Conservation (phyloP, 208 protist species). For the Acanthamoeba lenticulata region DNA sequence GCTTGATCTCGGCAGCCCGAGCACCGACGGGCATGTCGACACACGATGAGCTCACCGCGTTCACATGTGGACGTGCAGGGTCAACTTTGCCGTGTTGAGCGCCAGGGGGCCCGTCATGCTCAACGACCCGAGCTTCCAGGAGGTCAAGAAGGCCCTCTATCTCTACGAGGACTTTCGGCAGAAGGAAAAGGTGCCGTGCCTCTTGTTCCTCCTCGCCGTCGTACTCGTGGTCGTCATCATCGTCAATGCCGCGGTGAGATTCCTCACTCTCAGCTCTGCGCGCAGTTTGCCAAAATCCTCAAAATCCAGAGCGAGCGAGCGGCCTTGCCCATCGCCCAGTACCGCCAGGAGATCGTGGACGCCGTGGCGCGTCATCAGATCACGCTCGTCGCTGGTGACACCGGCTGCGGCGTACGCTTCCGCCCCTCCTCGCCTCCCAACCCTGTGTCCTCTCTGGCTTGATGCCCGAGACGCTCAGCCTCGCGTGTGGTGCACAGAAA, state of each 20-base stretch:
- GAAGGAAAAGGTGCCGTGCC: conserved; percentile 71
- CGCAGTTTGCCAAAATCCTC: conserved; percentile 23
- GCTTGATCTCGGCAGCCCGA: background rate
- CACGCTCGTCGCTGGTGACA: conserved; percentile 81
- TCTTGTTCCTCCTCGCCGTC: background rate
- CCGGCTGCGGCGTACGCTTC: conserved; percentile 74
- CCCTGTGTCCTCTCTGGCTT: conserved; percentile 48
- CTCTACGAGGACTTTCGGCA: conserved; percentile 76
- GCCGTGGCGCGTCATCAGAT: conserved; percentile 74
- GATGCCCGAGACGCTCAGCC: background rate
- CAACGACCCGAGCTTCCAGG: background rate
- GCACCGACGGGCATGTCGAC: background rate
- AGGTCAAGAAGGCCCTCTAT: conserved; percentile 70
- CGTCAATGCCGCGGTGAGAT: background rate
- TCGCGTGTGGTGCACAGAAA: conserved; percentile 58
- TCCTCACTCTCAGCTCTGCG: background rate
- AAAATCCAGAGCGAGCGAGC: conserved; percentile 66
- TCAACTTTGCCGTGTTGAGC: conserved; percentile 44
- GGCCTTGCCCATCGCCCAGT: conserved; percentile 72
- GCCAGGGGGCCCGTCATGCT: background rate
- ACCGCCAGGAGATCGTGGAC: conserved; percentile 75
- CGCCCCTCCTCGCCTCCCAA: background rate
- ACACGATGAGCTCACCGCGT: background rate
- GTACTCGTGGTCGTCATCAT: too few relatives aligned
- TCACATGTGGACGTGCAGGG: background rate